Percentiles rank a stretch among this genome's conserved stretches.
Evolutionary conservation across 2,329 filamentous ascomycete species (phyloP).

Genomic region (Seiridium unicorne): DNA sequence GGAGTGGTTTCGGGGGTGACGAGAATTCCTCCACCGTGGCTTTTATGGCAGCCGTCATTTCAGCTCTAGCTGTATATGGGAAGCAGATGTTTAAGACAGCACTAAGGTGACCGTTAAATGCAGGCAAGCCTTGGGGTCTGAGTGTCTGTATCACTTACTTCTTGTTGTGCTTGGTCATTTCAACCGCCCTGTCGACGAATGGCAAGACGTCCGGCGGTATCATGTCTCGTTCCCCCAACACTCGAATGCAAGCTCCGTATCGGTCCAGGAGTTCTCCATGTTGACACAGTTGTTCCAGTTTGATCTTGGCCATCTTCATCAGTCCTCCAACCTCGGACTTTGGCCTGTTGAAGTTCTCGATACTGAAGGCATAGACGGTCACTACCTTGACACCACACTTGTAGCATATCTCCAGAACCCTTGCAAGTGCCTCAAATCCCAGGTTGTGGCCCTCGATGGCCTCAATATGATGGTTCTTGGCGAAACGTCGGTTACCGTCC

Average conservation of each 20-base stretch:
- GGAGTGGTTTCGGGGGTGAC: slow-evolving; percentile 62
- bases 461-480: slow-evolving; percentile 86
- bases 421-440: slow-evolving; percentile 91
- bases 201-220: slow-evolving; percentile 85
- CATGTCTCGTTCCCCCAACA: slow-evolving; percentile 81
- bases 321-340: slow-evolving; percentile 95
- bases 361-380: slow-evolving; percentile 97
- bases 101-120: slow-evolving; percentile 29
- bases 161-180: slow-evolving; percentile 84
- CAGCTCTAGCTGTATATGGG: slow-evolving; percentile 92
- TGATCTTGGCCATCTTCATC: slow-evolving; percentile 97
- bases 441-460: slow-evolving; percentile 94
- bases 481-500: slow-evolving; percentile 96
- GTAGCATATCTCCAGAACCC: slow-evolving; percentile 96
- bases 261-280: slow-evolving; percentile 91
- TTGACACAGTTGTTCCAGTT: slow-evolving; percentile 85
- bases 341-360: slow-evolving; percentile 97
- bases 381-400: slow-evolving; percentile 96
- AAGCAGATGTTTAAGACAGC: slow-evolving; percentile 88
- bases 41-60: slow-evolving; percentile 88
- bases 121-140: neutral
- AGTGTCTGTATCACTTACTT: slow-evolving; percentile 49
- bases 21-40: slow-evolving; percentile 86
- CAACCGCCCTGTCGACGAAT: slow-evolving; percentile 81
- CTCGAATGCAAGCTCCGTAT: slow-evolving; percentile 83